Evolutionary conservation across 75 land plant genomes (phyloP).

Genomic region (Pseudotsuga menziesii): DNA sequence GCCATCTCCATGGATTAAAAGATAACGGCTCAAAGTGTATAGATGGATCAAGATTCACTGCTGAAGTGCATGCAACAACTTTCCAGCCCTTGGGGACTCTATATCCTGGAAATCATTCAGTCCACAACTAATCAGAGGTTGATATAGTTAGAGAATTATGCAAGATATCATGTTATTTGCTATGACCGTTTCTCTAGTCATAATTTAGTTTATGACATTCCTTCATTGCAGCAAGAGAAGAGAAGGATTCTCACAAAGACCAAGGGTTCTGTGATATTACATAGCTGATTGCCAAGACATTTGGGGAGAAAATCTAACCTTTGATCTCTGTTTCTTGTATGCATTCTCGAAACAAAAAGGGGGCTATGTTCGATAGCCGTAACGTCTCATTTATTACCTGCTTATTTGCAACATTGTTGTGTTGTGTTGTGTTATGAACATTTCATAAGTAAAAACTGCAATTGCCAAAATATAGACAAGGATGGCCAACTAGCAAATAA

Average conservation of each 20-base stretch:
- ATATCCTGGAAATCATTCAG: constrained; percentile 11
- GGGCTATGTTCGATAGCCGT: constrained; percentile 23
- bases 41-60: constrained; percentile 19
- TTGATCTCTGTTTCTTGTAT: constrained; percentile 20
- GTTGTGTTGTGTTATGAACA: too few species aligned
- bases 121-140: background rate
- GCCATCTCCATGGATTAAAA: constrained; percentile 27
- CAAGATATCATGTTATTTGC: too few species aligned
- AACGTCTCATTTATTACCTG: constrained; percentile 40
- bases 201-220: background rate
- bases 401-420: background rate
- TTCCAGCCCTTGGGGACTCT: constrained; percentile 28
- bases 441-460: too few species aligned
- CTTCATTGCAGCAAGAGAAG: background rate
- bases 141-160: background rate
- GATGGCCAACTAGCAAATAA: too few species aligned
- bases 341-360: constrained; percentile 10
- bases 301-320: background rate
- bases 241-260: too few species aligned
- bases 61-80: constrained; percentile 21
- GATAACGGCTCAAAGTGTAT: constrained; percentile 19
- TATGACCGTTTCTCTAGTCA: too few species aligned
- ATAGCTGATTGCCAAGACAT: too few species aligned
- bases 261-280: too few species aligned
- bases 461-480: too few species aligned